phyloP scores from a whole-genome alignment of 2,329 filamentous ascomycete genomes.

The Xylariales sp. region DNA sequence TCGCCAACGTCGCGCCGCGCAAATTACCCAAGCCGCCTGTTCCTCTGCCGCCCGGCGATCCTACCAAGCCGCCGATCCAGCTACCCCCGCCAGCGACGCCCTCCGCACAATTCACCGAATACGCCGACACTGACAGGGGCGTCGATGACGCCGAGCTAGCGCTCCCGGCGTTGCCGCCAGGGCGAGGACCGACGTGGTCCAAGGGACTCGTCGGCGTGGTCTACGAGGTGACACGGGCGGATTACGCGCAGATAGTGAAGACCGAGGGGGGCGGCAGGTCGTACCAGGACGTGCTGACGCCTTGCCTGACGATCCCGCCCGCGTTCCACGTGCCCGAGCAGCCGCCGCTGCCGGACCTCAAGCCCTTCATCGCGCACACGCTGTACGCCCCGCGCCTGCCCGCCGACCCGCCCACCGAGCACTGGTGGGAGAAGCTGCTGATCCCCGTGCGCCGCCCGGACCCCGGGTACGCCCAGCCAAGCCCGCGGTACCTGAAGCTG shows the following conservation, averaged over 20 bases:
- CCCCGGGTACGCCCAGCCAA: constrained; percentile 74
- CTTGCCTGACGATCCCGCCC: constrained; percentile 66
- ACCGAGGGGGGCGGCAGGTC: constrained; percentile 83
- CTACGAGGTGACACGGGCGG: constrained; percentile 81
- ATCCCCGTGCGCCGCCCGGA: constrained; percentile 51
- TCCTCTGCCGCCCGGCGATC: constrained; percentile 20
- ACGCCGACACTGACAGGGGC: constrained; percentile 6
- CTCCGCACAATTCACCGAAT: constrained; percentile 15
- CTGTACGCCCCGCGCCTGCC: constrained; percentile 64
- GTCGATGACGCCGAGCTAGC: background rate
- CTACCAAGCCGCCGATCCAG: constrained; percentile 21
- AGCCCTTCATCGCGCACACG: constrained; percentile 78
- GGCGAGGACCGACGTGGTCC: constrained; percentile 59
- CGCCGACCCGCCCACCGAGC: constrained; percentile 16
- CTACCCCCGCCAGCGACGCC: constrained; percentile 22
- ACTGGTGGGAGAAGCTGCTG: constrained; percentile 43
- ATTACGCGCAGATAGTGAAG: constrained; percentile 82
- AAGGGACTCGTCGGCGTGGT: constrained; percentile 89
- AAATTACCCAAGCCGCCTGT: constrained; percentile 40
- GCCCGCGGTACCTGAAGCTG: constrained; percentile 76
- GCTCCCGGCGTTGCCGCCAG: constrained; percentile 12
- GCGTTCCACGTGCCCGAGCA: constrained; percentile 57
- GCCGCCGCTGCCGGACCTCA: constrained; percentile 47
- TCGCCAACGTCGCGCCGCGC: constrained; percentile 72
- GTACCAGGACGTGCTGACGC: constrained; percentile 81